Evolutionary conservation across 768 basidiomycete genomes (phyloP).

Genomic region (Chiua virens): DNA sequence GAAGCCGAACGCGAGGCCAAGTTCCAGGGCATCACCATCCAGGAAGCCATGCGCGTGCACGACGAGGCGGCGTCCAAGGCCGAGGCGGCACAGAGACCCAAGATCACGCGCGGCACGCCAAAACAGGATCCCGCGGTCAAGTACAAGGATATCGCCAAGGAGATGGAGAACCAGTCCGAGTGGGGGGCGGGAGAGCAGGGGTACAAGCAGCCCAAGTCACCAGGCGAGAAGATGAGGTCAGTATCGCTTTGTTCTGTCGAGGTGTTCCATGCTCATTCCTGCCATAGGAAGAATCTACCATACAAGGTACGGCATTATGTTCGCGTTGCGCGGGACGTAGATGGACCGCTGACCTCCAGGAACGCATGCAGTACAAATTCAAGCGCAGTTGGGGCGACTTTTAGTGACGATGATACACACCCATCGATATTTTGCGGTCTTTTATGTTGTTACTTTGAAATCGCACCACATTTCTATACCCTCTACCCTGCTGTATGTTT

Average conservation of each 20-base stretch:
- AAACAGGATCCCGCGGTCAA: slow-evolving; percentile 66
- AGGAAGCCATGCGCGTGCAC: slow-evolving; percentile 62
- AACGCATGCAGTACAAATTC: slow-evolving; percentile 85
- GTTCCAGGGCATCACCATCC: slow-evolving; percentile 79
- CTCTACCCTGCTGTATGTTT: slow-evolving; percentile 10
- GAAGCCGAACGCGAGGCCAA: slow-evolving; percentile 84
- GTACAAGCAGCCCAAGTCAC: slow-evolving; percentile 69
- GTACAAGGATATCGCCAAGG: slow-evolving; percentile 55
- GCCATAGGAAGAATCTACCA: slow-evolving; percentile 68
- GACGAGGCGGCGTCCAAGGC: slow-evolving; percentile 35
- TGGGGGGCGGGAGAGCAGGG: slow-evolving; percentile 75
- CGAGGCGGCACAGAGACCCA: slow-evolving; percentile 40
- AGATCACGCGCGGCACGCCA: slow-evolving; percentile 56
- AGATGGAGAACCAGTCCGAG: slow-evolving; percentile 54
- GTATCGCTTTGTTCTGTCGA: slow-evolving; percentile 7
- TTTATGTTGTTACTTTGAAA: slow-evolving; percentile 11
- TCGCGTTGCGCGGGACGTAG: slow-evolving; percentile 15
- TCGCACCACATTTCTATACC: slow-evolving; percentile 28
- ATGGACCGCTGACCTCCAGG: slow-evolving; percentile 49
- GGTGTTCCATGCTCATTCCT: not conserved
- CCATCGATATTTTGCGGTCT: slow-evolving; percentile 5
- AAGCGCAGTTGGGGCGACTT: slow-evolving; percentile 87
- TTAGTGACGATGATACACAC: slow-evolving; percentile 36
- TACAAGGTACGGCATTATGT: slow-evolving; percentile 67
- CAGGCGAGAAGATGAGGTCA: slow-evolving; percentile 74